Conservation (phyloP, 495 filamentous ascomycete species). For the Pyrenula massariospora region DNA sequence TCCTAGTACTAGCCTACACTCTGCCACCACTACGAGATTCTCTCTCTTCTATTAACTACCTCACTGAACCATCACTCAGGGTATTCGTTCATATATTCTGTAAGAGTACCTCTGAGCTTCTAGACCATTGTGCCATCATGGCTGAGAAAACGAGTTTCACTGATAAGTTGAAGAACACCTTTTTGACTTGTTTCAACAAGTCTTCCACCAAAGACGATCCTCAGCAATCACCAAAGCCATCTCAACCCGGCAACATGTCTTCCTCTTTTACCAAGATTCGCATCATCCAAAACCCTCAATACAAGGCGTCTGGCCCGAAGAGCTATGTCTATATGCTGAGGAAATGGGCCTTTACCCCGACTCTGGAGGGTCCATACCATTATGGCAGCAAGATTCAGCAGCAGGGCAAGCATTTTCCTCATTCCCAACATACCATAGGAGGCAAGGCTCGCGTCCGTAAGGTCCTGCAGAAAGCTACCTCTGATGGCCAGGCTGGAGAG, state of each 20-base stretch:
- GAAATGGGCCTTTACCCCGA: constrained; percentile 61
- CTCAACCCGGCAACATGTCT: neutral
- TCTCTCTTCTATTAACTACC: too few relatives aligned
- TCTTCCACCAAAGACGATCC: neutral
- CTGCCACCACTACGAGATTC: too few relatives aligned
- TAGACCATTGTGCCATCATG: neutral
- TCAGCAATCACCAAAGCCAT: neutral
- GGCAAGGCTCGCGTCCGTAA: neutral
- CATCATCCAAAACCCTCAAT: constrained; percentile 48
- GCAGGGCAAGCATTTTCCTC: constrained; percentile 21
- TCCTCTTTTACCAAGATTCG: constrained; percentile 20
- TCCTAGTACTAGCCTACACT: too few relatives aligned
- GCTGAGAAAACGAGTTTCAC: neutral
- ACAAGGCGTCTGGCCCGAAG: constrained; percentile 55
- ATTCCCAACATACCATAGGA: neutral
- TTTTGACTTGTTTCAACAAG: neutral
- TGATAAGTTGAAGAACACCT: neutral
- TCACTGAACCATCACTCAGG: too few relatives aligned
- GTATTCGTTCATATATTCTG: neutral
- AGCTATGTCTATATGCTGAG: constrained; percentile 59
- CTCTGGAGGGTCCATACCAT: constrained; percentile 56
- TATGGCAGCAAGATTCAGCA: constrained; percentile 31
- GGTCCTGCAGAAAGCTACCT: constrained; percentile 22
- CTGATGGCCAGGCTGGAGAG: constrained; percentile 16
- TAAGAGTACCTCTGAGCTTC: neutral